phyloP scores from a whole-genome alignment of 805 yeast genomes.

The Sporopachydermia quercuum region DNA sequence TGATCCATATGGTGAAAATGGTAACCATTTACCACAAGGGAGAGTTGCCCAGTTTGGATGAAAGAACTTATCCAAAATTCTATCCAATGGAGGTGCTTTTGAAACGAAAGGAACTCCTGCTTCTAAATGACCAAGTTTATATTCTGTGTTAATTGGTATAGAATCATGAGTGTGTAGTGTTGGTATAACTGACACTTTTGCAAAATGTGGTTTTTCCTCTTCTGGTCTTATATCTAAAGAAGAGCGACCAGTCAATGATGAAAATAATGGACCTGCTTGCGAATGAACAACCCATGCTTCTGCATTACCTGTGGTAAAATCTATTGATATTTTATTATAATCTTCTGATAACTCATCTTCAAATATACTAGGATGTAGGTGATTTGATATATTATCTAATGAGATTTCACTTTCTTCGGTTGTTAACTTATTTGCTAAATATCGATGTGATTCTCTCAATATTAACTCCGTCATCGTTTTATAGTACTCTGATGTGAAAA shows the following conservation, averaged over 20 bases:
- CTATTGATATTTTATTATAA: constrained; percentile 41
- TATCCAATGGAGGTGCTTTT: neutral
- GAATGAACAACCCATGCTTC: constrained; percentile 51
- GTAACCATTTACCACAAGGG: constrained; percentile 54
- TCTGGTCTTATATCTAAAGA: constrained; percentile 47
- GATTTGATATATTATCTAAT: neutral
- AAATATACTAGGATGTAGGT: constrained; percentile 11
- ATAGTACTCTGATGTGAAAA: constrained; percentile 44
- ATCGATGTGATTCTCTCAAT: constrained; percentile 41
- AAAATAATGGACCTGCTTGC: constrained; percentile 62
- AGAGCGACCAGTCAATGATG: constrained; percentile 58
- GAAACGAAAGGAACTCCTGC: constrained; percentile 3
- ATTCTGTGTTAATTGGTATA: constrained; percentile 30
- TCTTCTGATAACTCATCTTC: constrained; percentile 37
- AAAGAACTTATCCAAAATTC: constrained; percentile 24
- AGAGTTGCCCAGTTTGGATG: constrained; percentile 54
- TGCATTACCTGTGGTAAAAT: constrained; percentile 36
- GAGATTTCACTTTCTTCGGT: neutral
- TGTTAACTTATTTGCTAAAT: constrained; percentile 16
- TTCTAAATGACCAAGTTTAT: constrained; percentile 9
- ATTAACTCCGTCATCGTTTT: constrained; percentile 47
- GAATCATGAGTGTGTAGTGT: constrained; percentile 23
- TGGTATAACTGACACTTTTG: constrained; percentile 56
- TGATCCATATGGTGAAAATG: constrained; percentile 30
- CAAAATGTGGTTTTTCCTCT: constrained; percentile 31